Base-by-base conservation (phyloP, 371 early-diverging fungal species). In the Apophysomyces variabilis region DNA sequence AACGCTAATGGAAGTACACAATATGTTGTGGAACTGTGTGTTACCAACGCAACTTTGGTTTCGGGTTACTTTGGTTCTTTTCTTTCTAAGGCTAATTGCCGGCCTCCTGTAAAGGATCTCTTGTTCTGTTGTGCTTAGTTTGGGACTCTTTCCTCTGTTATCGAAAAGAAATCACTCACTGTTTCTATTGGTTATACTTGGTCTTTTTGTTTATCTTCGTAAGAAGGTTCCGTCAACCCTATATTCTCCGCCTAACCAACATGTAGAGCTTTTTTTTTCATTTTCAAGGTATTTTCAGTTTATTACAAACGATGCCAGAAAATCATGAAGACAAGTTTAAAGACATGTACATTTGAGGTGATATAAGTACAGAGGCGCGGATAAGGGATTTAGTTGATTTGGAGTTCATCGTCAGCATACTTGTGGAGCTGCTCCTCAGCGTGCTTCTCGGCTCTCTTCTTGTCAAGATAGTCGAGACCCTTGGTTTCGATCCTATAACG, bases 401-500 rank as follows among this genome's bases (percentile, higher is more conserved):
- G 11, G 16, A 60, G 60, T 18, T 67, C 66, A 14, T 47, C 64
- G 43, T 75, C 59, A 50, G 72, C 72, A 62, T 61, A 67, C 26
- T 68, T 13, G 57, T 66, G 58, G 63, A 66, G 73, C 54, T 72
- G 68, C 12, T 70, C 60, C 65, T 76, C 73, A 57, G 76, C 76
- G 14, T 76, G 68, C 16, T 54, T 60, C 69, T 77, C 74, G 38
- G 77, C 77, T 67, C 71, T 77, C 60, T 71, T 61, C 57, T 63
- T 66, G 57, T 77, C 77, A 66, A 77, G 36, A 60, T 60, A 73
- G 60, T 77, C 72, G 60, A 77, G 74, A 66, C 77, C 77, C 72
- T 77, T 77, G 61, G 77, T 77, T 66, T 77, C 77, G 64, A 73
- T 57, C 16, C 66, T 65, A 62, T 50, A 46, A 26, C 32, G 32